Percentiles rank a stretch among this genome's conserved stretches.
Conservation (phyloP, 2,329 filamentous ascomycete species). For the Zymoseptoria brevis region DNA sequence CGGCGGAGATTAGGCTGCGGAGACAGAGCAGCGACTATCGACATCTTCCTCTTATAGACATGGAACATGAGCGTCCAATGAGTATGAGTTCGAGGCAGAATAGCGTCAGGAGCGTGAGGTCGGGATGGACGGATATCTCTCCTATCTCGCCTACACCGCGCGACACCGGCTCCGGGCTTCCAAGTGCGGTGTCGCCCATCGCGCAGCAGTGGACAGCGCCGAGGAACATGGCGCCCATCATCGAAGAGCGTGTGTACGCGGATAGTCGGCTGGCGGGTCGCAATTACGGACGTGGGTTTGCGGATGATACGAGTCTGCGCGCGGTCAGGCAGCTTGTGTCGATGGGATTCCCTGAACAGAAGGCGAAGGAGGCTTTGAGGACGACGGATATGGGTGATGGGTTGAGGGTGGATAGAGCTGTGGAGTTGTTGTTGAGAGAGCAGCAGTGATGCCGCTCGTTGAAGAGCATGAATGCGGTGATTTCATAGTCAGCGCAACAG, state of each 20-base stretch:
- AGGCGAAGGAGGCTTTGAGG: conserved; percentile 50
- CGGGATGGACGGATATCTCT: conserved; percentile 18
- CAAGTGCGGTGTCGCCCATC: neutral
- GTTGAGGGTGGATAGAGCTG: conserved; percentile 49
- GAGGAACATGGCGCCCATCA: conserved; percentile 23
- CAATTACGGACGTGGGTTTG: conserved; percentile 8
- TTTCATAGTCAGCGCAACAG: too few species aligned
- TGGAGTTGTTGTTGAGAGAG: conserved; percentile 46
- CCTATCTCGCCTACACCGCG: neutral
- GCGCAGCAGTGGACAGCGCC: conserved; percentile 6
- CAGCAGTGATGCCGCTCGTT: neutral
- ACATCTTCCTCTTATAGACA: conserved; percentile 32
- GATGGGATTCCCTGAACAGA: conserved; percentile 50
- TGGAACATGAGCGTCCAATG: conserved; percentile 31
- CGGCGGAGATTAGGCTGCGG: conserved; percentile 35
- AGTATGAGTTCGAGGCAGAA: conserved; percentile 22
- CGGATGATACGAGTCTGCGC: conserved; percentile 42
- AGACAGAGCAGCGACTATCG: conserved; percentile 31
- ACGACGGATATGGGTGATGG: conserved; percentile 54
- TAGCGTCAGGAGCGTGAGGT: conserved; percentile 7
- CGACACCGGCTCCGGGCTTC: neutral
- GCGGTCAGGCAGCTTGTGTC: conserved; percentile 52
- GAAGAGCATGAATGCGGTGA: neutral
- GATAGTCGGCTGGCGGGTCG: conserved; percentile 16
- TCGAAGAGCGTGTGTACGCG: conserved; percentile 19